Base-by-base conservation (phyloP, 768 basidiomycete species). In the Chalciporus pseudorubinellus region DNA sequence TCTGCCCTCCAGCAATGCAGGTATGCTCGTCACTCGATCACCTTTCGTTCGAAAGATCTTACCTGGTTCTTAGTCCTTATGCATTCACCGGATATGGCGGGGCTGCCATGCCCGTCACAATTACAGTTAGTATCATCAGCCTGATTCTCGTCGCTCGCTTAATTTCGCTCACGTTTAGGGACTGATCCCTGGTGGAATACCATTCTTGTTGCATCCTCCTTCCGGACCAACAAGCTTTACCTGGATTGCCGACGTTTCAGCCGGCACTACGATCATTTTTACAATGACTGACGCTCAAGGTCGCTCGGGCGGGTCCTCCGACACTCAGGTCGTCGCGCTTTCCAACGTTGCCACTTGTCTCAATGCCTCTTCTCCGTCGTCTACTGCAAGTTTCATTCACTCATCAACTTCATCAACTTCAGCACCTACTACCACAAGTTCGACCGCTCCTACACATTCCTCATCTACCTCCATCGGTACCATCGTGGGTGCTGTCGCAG, bases 131-230 rank as follows among this genome's bases (percentile, higher is more conserved):
- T 65, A 49, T 14, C 5, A 36, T 43, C 42, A 29, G 14, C 21
- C 44, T 22, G 9, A 34, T 29, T 55, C 9, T 33, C 50, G 24
- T 40, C 13, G n/a, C n/a, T 34, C 16, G 45, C 53, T 29, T 51
- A 0, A 42, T 36, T 22, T 21, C 11, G 19, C 33, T 52, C 46
- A 36, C 16, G 44, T 24, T 45, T 31, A 87, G 80, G 85, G 77
- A 20, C 66, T 84, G 26, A 80, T 91, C 48, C 87, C 87, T 29
- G 77, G 77, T 19, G 88, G 89, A 11, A 70, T 75, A 36, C 60
- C 72, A 1, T 73, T 85, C 48, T 52, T 72, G 18, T 56, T 88
- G 12, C 50, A 64, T 8, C 74, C 80, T 31, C 75, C 75, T 13
- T 33, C 63, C 13, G 43, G 56, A 11, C 65, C 73, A 8, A 53